A percentile compares a stretch with the other conserved stretches of the same genome.
phyloP scores from a whole-genome alignment of 1,284 basidiomycete species.

The Earliella scabrosa region DNA sequence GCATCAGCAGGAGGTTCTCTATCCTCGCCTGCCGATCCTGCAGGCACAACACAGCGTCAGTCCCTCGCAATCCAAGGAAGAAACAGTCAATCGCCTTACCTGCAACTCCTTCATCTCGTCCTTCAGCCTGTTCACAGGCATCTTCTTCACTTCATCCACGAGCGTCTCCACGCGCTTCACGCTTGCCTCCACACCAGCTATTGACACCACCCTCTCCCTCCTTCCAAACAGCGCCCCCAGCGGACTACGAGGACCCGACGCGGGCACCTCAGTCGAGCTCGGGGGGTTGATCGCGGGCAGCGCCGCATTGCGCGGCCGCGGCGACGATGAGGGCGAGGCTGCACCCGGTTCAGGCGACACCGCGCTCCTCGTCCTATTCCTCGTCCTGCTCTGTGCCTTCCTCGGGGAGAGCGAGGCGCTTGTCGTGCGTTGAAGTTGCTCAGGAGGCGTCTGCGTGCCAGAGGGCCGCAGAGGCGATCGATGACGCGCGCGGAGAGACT shows the following conservation, averaged over 20 bases:
- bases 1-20: constrained; percentile 63
- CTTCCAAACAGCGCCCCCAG: constrained; percentile 53
- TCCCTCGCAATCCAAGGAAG: background rate
- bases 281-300: constrained; percentile 32
- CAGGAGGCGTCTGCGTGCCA: constrained; percentile 3
- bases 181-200: constrained; percentile 42
- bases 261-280: constrained; percentile 36
- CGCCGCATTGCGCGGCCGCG: constrained; percentile 24
- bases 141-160: constrained; percentile 61
- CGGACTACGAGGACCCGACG: constrained; percentile 48
- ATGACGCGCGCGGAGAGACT: constrained; percentile 33
- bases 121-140: constrained; percentile 67
- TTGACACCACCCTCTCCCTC: constrained; percentile 28
- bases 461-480: constrained; percentile 1
- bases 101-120: constrained; percentile 83
- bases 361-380: constrained; percentile 17
- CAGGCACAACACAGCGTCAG: background rate
- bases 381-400: constrained; percentile 14
- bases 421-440: constrained; percentile 19
- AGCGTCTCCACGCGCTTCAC: constrained; percentile 60
- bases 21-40: constrained; percentile 81
- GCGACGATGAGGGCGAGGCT: constrained; percentile 21
- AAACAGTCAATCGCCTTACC: constrained; percentile 41
- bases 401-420: constrained; percentile 24
- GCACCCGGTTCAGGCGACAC: constrained; percentile 4